Evolutionary conservation across 768 basidiomycete genomes (phyloP), one percentile per base, ranked within the genome.

Genomic region (Boletellus emodensis): DNA sequence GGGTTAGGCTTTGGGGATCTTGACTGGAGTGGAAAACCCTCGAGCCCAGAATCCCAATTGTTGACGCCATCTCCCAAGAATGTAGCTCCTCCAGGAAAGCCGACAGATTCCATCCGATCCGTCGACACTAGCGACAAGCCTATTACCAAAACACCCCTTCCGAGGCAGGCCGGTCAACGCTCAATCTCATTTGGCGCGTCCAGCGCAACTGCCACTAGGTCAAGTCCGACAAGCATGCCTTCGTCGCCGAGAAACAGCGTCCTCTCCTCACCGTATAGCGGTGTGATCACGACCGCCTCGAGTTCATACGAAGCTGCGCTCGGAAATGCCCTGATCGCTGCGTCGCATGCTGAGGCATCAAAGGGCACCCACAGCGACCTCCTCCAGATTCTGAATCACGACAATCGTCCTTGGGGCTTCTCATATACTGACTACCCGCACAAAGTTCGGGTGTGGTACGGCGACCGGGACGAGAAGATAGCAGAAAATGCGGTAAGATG

Each of bases 311-410:
- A 90, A 56, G 84, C 80, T 13, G 78, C 84, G 3, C 76, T 97
- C n/a, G 91, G 86, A 33, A 92, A 88, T 51, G 93, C 93, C 3
- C 77, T 99, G 30, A 84, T 94, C 38, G 90, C 91, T 20, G 95
- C 95, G 0, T 94, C 93, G 1, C 94, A 99, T 65, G 87, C 94
- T 3, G 95, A 98, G 65, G 93, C 92, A 5, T 81, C 92, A 22
- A 86, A 85, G 56, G 94, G 96, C 42, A 90, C 89, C 0, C 91
- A 95, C 59, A 80, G 83, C 49, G 96, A 99, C 70, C 79, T 99
- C 14, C 65, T 97, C 52, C 86, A 91, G 60, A 95, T 99, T 63
- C 75, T 97, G 48, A 93, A 94, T 60, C 90, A 91, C 56, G 88
- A 90, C 58, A 83, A 87, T 40, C 83, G 84, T 55, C 84, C 89